These are phyloP conservation scores for Cyclotella baltica DNA, from an alignment of 108 stramenopile species.

Conservation along the genomic window DNA sequence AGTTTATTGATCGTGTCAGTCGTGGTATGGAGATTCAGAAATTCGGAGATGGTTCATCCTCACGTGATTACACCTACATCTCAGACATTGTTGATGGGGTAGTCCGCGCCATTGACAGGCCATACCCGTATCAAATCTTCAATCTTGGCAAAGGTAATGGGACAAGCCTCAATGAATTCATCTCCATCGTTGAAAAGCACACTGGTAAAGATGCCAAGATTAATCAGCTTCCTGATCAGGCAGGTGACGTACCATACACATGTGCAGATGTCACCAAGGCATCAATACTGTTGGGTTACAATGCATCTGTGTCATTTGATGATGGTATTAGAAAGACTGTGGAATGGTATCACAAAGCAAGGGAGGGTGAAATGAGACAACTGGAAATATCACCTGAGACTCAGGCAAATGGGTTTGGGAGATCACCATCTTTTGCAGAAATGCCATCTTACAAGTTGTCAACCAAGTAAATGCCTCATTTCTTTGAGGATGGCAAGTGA, in stretches of 20 bases:
- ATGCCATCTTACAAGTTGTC: slow-evolving; percentile 15
- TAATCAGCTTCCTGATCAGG: slow-evolving; percentile 93
- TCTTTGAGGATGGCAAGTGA: too few species aligned
- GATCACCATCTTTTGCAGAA: slow-evolving; percentile 65
- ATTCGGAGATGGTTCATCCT: slow-evolving; percentile 95
- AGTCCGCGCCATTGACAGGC: slow-evolving; percentile 93
- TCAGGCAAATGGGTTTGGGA: slow-evolving; percentile 80
- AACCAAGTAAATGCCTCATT: too few species aligned
- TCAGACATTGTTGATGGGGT: slow-evolving; percentile 98
- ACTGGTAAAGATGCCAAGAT: slow-evolving; percentile 89
- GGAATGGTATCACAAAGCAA: slow-evolving; percentile 78
- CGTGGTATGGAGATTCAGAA: slow-evolving; percentile 94
- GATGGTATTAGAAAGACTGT: slow-evolving; percentile 96
- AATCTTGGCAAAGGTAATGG: slow-evolving; percentile 97
- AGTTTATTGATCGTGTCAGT: slow-evolving; percentile 95
- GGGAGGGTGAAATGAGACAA: slow-evolving; percentile 59
- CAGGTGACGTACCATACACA: slow-evolving; percentile 98
- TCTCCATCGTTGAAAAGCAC: slow-evolving; percentile 91
- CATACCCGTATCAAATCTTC: slow-evolving; percentile 93
- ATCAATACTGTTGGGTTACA: slow-evolving; percentile 87
- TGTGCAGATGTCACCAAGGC: slow-evolving; percentile 97
- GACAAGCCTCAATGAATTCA: slow-evolving; percentile 93
- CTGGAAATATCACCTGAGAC: slow-evolving; percentile 68
- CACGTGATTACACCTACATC: slow-evolving; percentile 99
- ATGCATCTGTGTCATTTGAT: slow-evolving; percentile 88